A percentile compares a stretch with the other conserved stretches of the same genome.
Conservation (phyloP, 129 eudicot species). For the Lactuca saligna region DNA sequence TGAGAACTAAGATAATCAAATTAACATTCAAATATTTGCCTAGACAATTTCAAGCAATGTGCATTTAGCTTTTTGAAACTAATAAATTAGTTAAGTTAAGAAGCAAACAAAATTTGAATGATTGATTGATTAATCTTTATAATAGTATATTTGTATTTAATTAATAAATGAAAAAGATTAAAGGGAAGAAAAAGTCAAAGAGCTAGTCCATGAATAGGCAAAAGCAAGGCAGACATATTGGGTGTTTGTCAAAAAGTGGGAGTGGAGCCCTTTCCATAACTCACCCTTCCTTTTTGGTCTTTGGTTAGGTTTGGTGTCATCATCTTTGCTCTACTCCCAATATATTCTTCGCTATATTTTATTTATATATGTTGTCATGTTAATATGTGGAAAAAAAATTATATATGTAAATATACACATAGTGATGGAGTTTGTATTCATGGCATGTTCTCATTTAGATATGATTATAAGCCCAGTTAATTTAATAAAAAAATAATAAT, state of each 20-base stretch:
- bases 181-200: conserved; percentile 10
- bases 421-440: too few relatives aligned
- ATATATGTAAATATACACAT: too few relatives aligned
- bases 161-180: background rate
- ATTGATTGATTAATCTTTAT: background rate
- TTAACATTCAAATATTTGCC: too few relatives aligned
- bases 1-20: too few relatives aligned
- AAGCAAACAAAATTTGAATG: conserved; percentile 1
- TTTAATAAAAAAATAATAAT: too few relatives aligned
- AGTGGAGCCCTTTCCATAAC: conserved; percentile 31
- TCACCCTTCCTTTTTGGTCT: conserved; percentile 31
- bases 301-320: conserved; percentile 41
- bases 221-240: conserved; percentile 11
- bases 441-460: too few relatives aligned
- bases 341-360: background rate
- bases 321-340: conserved; percentile 15
- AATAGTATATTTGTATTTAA: background rate
- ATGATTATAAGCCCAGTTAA: too few relatives aligned
- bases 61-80: too few relatives aligned
- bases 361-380: background rate
- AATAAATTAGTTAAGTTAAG: background rate
- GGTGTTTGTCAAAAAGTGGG: conserved; percentile 30
- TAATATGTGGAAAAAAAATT: too few relatives aligned
- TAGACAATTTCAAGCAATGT: too few relatives aligned
- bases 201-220: conserved; percentile 11